Evolutionary conservation across 805 yeast species (phyloP), one percentile per base, ranked within the genome.

Genomic region (Ogataea saltuana): DNA sequence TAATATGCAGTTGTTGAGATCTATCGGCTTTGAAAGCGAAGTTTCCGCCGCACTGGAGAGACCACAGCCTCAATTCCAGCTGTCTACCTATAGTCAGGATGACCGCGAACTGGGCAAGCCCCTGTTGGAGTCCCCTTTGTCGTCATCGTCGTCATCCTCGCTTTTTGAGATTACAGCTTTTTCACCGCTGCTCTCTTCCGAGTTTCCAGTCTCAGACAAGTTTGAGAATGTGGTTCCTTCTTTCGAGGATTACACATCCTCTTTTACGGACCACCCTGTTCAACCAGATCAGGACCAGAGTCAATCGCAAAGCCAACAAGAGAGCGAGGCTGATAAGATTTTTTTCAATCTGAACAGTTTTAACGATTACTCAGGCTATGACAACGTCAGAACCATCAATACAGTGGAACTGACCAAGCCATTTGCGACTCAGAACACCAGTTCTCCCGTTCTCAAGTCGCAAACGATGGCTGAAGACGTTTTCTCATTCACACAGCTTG

Each of bases 391-490:
- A 30, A 55, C 58, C 10, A 53, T 55, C 25, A 50, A 55, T 22
- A 55, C 56, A 2, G 47, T 41, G 28, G 58, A 55, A 26, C 43
- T 55, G 35, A 55, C 55, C 17, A 53, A 47, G 34, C 59, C 59
- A 13, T 29, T 49, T 16, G 28, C 35, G 10, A 16, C 45, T 13
- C 30, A 17, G 18, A 37, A 31, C 6, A 16, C 39, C 16, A 23
- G 39, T 18, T 53, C 56, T 17, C 56, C 56, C 7, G 35, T 53
- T 34, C 46, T 53, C 33, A 53, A 53, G 30, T 53, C 56, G 13
- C 56, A 52, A 30, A 41, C 41, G 11, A 6, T 41, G 22, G 23
- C 42, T 3, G 42, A 42, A 9, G 47, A 46, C 25, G 21, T 43
- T 7, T 38, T 46, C 20, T 16, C 42, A n/a, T 21, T 25, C n/a